These are phyloP conservation scores for Tulasnella sp. DNA, from an alignment of 768 basidiomycete species.

Conservation along the genomic window DNA sequence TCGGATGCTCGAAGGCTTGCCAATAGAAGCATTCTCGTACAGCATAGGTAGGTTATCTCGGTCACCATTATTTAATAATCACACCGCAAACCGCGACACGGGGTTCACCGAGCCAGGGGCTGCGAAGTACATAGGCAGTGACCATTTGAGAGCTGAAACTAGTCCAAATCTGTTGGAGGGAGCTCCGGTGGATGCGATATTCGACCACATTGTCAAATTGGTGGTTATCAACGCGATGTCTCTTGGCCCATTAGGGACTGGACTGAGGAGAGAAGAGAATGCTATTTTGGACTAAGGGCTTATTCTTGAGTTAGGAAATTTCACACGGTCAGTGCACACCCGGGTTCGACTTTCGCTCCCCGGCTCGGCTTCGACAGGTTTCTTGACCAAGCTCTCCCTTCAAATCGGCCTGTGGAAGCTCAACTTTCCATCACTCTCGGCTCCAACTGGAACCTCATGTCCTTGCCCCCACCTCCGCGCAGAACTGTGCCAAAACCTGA, in stretches of 20 bases:
- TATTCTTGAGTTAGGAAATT: no score
- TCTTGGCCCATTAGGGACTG: no score
- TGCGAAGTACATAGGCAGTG: no score
- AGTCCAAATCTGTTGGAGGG: background rate
- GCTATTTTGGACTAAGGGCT: background rate
- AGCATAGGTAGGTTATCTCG: background rate
- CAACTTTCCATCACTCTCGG: background rate
- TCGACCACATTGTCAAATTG: background rate
- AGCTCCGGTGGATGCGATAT: background rate
- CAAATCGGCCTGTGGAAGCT: background rate
- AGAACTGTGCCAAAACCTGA: constrained; percentile 20
- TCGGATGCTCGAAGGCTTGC: background rate
- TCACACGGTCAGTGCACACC: no score
- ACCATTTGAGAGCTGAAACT: background rate
- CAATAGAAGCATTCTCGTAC: background rate
- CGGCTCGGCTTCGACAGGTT: background rate
- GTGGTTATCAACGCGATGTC: no score
- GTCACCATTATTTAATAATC: no score
- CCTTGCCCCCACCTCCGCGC: constrained; percentile 16
- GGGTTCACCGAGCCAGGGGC: no score
- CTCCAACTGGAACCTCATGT: constrained; percentile 13
- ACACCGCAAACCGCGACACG: no score
- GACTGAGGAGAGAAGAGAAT: background rate
- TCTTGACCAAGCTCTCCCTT: background rate
- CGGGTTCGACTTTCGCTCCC: no score